Evolutionary conservation across 1,284 basidiomycete genomes (phyloP), one percentile per base, ranked within the genome.

Genomic region (Cryptococcus amylolentus): DNA sequence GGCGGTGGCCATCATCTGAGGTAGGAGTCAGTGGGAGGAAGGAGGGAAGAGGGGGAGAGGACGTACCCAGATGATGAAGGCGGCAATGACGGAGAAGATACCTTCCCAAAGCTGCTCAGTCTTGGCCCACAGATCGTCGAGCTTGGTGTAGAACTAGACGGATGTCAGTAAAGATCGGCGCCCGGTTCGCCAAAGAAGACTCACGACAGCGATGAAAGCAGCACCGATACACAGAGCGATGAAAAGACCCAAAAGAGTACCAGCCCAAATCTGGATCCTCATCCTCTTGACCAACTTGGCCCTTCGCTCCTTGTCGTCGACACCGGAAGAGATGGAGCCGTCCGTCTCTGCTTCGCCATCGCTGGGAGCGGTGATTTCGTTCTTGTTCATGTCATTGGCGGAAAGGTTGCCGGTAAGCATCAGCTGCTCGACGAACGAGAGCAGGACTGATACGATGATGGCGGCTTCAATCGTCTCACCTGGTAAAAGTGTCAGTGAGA

Each of bases 11-110:
- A 90, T 89, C 63, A 85, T 75, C 45, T 46, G 26, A 6, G 23
- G 10, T 2, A 46, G 10, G 4, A 8, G 45, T 26, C 31, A 13
- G 45, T 27, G 45, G 8, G 23, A 10, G 31, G 31, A 23, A 46
- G 41, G n/a, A 18, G 41, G 41, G 41, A 42, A 20, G 41, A 9
- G 41, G n/a, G 10, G 8, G 41, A 42, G n/a, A 4, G 41, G 23
- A 46, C 45, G 16, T 46, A 38, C 49, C 68, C 86, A 86, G 66
- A 96, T 93, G 82, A 95, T 85, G 67, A 91, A 60, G 8, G 85
- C 77, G 0, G 92, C 92, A 62, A 96, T 82, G 54, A 94, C 75
- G 61, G 85, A 81, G 76, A 95, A 95, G 63, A 88, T 82, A 47
- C 87, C 89, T 85, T 80, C 73, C 77, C 76, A 79, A 48, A 79